Conservation (phyloP, 208 protist species). For the Novymonas esmeraldas region DNA sequence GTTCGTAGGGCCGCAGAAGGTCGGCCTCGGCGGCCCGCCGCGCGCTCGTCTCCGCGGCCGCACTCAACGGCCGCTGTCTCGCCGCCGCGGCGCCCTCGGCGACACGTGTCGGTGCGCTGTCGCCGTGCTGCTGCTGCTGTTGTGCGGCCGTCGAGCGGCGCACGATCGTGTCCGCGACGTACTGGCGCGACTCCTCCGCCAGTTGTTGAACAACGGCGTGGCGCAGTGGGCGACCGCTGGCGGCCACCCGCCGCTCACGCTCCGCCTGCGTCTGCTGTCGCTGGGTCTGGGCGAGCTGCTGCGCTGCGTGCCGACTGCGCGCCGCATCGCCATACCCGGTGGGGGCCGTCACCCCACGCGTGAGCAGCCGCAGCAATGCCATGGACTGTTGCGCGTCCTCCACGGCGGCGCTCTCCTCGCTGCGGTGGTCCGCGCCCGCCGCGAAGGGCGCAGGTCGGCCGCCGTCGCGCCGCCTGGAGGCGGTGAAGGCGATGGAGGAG, state of each 20-base stretch:
- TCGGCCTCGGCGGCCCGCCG: conserved; percentile 8
- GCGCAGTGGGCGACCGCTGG: conserved; percentile 39
- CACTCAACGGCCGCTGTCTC: neutral
- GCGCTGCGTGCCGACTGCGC: conserved; percentile 36
- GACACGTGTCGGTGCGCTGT: neutral
- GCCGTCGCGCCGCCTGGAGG: conserved; percentile 16
- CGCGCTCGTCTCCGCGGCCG: neutral
- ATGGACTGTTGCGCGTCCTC: too few relatives aligned
- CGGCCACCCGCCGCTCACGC: conserved; percentile 28
- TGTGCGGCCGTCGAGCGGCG: conserved; percentile 58
- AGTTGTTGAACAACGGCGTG: conserved; percentile 58
- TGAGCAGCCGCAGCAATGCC: conserved; percentile 71
- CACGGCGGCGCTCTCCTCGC: too few relatives aligned
- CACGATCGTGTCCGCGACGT: conserved; percentile 73
- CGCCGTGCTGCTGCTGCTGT: conserved; percentile 12
- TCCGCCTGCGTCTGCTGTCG: conserved; percentile 18
- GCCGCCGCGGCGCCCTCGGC: neutral
- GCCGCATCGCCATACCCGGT: conserved; percentile 65
- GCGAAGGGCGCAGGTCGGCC: conserved; percentile 21
- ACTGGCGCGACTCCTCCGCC: conserved; percentile 67
- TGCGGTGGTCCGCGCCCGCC: conserved; percentile 1
- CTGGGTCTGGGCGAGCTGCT: conserved; percentile 31
- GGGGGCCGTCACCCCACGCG: conserved; percentile 55
- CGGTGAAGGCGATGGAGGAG: conserved; percentile 25
- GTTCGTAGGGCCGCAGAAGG: conserved; percentile 36